Evolutionary conservation across 345 rosid species (phyloP), one percentile per base, ranked within the genome.

Genomic region (Citrus unshiu): DNA sequence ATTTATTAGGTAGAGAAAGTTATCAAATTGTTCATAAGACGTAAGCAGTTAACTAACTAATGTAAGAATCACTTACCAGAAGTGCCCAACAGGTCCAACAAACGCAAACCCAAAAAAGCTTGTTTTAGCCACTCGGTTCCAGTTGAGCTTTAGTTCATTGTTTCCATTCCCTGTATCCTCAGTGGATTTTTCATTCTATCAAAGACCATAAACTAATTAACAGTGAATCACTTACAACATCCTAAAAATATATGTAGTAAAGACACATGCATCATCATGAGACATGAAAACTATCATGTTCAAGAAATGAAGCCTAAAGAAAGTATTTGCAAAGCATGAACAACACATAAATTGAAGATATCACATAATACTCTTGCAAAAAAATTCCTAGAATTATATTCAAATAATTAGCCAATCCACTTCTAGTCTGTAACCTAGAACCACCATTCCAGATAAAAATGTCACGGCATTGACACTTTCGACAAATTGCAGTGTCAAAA

Each of bases 71-170:
- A 86, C 93, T 37, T 77, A 94, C 95, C 96, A 93, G 88, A 83
- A 91, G 77, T 92, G 97, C 78, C 98, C 98, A 85, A 91, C 34
- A 82, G 96, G 96, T 84, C 97, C 98, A 60, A 92, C 91, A 83
- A 90, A 93, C 77, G 88, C 92, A 84, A 93, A 84, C 18, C 95
- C 97, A 78, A 93, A 91, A 84, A 85, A 81, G 84, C 97, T 87
- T 7, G 92, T 89, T 76, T 81, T 84, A 73, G 91, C 95, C 78
- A 82, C 97, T 68, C 97, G 91, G 85, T 83, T 92, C 97, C 95
- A 92, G 76, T 86, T 84, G 65, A 91, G 75, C 72, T 85, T 88
- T 84, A 89, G 82, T 77, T 64, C 71, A 39, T 30, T 40, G 35
- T 21, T 58, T 58, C 63, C 37, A 2, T 37, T 32, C 24, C 54